Evolutionary conservation across 2,329 filamentous ascomycete species (phyloP), one percentile per base, ranked within the genome.

Genomic region (Colletotrichum cordylinicola): DNA sequence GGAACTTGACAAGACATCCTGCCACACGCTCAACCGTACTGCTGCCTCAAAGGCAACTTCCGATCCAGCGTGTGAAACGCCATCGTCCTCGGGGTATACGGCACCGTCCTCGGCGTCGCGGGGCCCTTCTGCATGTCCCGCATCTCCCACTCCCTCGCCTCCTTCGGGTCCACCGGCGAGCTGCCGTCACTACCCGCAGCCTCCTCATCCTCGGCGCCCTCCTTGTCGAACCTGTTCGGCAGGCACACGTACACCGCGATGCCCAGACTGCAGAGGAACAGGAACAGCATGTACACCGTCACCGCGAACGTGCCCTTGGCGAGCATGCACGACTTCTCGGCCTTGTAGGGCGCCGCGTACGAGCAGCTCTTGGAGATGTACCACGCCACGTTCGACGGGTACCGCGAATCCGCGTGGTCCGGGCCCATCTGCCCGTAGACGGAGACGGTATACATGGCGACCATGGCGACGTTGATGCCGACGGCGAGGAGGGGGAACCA

Each of bases 311-410:
- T 88, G 68, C 88, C 90, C 82, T 95, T 93, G 8, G 94, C 94
- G 82, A 94, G 89, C 80, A 88, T 84, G 83, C 94, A 96, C 79
- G 91, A 91, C 70, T 88, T 85, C 64, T 90, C 87, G 33, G 90
- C 89, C 66, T 84, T 85, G 76, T 88, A 88, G 7, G 88, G 86
- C 69, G 86, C 86, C 3, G 93, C 92, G 48, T 93, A 88, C 69
- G 84, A 87, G 85, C 94, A 96, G 77, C 90, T 91, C 82, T 94
- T 92, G 70, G 90, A 90, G 79, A 96, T 91, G 83, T 96, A 96
- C 94, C 94, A 96, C 8, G 94, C 90, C 31, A 91, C 88, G 31
- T 88, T 87, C 80, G 92, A 92, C 7, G 90, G 90, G 80, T 92
- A 90, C 58, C 87, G 83, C 8, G 90, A 85, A 83, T 96, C 94